Percentiles rank a stretch among this genome's conserved stretches.
phyloP scores from a whole-genome alignment of 305 asterid genomes.

The Fraxinus sp. region DNA sequence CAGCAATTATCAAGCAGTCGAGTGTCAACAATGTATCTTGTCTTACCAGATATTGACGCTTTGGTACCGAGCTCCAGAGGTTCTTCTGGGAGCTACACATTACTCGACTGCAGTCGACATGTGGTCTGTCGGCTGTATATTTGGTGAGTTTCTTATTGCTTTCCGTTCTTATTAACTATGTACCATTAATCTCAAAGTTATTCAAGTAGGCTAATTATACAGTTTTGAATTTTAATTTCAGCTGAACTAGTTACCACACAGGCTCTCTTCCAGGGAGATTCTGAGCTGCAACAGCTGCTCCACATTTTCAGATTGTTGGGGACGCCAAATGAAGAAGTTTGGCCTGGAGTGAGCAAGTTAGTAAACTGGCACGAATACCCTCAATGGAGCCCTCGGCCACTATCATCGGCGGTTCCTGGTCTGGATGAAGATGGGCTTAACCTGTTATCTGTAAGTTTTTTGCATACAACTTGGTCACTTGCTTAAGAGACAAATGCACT shows the following conservation, averaged over 20 bases:
- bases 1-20: background rate
- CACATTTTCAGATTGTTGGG: conserved; percentile 96
- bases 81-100: conserved; percentile 90
- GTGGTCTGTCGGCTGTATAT: conserved; percentile 97
- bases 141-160: conserved; percentile 48
- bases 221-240: conserved; percentile 25
- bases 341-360: conserved; percentile 92
- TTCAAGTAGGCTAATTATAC: background rate
- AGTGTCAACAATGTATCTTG: background rate
- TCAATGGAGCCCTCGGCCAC: conserved; percentile 82
- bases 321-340: conserved; percentile 78
- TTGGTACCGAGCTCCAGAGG: conserved; percentile 99
- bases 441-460: conserved; percentile 58
- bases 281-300: conserved; percentile 94
- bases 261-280: conserved; percentile 90
- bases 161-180: background rate
- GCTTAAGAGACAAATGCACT: background rate
- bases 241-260: conserved; percentile 90
- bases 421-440: conserved; percentile 74
- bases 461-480: background rate
- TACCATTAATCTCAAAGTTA: background rate
- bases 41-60: conserved; percentile 80
- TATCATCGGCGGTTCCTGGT: conserved; percentile 68
- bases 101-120: conserved; percentile 96
- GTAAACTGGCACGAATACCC: conserved; percentile 98